Percentiles rank a stretch among this genome's conserved stretches.
Conservation (phyloP, 768 basidiomycete species). For the Plicaturopsis crispa region DNA sequence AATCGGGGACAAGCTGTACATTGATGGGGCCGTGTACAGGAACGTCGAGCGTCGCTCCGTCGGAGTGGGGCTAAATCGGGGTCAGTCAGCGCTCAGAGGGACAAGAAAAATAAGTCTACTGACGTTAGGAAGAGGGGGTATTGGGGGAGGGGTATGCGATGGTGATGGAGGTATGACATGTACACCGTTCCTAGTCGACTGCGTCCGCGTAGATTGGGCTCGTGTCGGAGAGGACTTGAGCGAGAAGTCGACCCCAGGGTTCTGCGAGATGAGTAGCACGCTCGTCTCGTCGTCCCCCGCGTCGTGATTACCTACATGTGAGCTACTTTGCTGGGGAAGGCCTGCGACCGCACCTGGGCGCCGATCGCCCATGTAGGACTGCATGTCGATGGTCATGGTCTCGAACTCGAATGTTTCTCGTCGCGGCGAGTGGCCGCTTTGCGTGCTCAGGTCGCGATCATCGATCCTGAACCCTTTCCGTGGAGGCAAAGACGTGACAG, state of each 20-base stretch:
- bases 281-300: neutral
- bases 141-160: neutral
- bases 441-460: constrained; percentile 7
- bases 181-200: neutral
- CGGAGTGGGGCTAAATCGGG: constrained; percentile 4
- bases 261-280: neutral
- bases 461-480: constrained; percentile 13
- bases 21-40: constrained; percentile 2
- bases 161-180: neutral
- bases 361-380: no score
- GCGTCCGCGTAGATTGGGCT: neutral
- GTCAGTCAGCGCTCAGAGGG: constrained; percentile 5
- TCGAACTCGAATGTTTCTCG: no score
- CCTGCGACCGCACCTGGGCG: no score
- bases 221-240: neutral
- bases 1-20: constrained; percentile 1
- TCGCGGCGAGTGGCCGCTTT: constrained; percentile 2
- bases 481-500: constrained; percentile 5
- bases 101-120: constrained; percentile 6
- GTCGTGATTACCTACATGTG: neutral
- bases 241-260: neutral
- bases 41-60: constrained; percentile 1
- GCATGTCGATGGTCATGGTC: no score
- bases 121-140: neutral
- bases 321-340: no score